Percentiles rank a stretch among this genome's conserved stretches.
Evolutionary conservation across 257 asterid genomes (phyloP).

Genomic region (Coffea canephora): DNA sequence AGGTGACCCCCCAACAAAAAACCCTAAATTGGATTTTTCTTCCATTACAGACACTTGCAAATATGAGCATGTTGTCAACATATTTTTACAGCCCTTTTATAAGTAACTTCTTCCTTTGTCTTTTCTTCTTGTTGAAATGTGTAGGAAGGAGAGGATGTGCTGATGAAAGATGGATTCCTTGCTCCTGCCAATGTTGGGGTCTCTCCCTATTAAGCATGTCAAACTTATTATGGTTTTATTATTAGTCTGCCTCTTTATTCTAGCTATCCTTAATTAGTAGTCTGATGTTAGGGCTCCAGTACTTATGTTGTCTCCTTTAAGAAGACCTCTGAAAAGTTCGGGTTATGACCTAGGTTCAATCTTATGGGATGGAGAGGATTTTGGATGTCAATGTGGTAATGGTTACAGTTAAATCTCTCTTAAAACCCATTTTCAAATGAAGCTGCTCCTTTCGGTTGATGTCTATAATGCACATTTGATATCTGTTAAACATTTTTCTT

Average conservation of each 20-base stretch:
- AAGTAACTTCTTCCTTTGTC: background rate
- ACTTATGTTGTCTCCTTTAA: conserved; percentile 11
- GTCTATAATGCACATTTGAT: background rate
- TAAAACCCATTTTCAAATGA: conserved; percentile 8
- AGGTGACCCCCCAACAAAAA: conserved; percentile 50
- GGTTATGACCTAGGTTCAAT: conserved; percentile 14
- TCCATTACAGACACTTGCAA: background rate
- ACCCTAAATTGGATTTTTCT: conserved; percentile 33
- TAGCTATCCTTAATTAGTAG: background rate
- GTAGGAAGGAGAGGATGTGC: conserved; percentile 88
- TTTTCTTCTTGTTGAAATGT: background rate
- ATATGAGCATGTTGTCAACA: conserved; percentile 12
- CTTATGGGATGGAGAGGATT: conserved; percentile 35
- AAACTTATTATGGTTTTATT: conserved; percentile 8
- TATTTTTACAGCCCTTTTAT: background rate
- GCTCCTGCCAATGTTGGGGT: conserved; percentile 77
- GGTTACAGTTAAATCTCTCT: conserved; percentile 34
- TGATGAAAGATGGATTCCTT: conserved; percentile 92
- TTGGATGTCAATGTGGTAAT: conserved; percentile 26
- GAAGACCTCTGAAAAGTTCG: conserved; percentile 26
- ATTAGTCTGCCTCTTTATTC: background rate
- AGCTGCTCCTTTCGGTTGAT: conserved; percentile 10
- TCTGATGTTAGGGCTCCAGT: conserved; percentile 3
- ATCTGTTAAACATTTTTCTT: background rate
- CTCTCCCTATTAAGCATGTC: conserved; percentile 62